These are phyloP conservation scores for Omphalotus guepiniiformis DNA, from an alignment of 768 basidiomycete species.

Conservation along the genomic window DNA sequence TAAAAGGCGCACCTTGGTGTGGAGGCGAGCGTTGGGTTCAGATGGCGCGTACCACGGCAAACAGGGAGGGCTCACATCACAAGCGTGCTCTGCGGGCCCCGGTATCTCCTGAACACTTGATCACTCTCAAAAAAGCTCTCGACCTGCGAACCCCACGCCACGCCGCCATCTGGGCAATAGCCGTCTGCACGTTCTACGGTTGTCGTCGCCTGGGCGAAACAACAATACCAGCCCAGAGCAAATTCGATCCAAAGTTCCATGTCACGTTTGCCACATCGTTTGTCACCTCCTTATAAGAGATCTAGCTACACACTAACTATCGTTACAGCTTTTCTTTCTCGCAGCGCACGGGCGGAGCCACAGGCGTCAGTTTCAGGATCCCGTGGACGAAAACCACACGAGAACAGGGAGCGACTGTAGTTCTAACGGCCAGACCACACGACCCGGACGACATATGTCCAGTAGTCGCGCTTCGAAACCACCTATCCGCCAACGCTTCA, in stretches of 20 bases:
- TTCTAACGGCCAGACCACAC: slow-evolving; percentile 12
- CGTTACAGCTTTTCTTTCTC: background rate
- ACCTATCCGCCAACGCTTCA: slow-evolving; percentile 14
- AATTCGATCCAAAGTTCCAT: slow-evolving; percentile 15
- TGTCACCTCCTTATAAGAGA: background rate
- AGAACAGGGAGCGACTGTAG: slow-evolving; percentile 23
- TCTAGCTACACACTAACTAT: background rate
- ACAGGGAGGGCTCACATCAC: slow-evolving; percentile 14
- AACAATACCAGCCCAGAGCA: slow-evolving; percentile 10
- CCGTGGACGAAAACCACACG: slow-evolving; percentile 33
- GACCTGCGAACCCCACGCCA: slow-evolving; percentile 23
- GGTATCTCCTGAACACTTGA: slow-evolving; percentile 30
- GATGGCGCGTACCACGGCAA: slow-evolving; percentile 15
- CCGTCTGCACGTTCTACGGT: slow-evolving; percentile 30
- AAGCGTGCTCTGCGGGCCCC: slow-evolving; percentile 22
- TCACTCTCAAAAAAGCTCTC: slow-evolving; percentile 16
- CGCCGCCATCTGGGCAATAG: slow-evolving; percentile 32
- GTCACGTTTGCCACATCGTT: slow-evolving; percentile 4
- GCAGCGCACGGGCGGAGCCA: background rate
- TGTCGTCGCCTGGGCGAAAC: slow-evolving; percentile 28
- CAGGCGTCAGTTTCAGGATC: slow-evolving; percentile 22
- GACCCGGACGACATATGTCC: slow-evolving; percentile 12
- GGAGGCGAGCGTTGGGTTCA: slow-evolving; percentile 20
- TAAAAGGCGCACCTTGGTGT: slow-evolving; percentile 31
- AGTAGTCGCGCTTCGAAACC: slow-evolving; percentile 18